Percentiles rank a stretch among this genome's conserved stretches.
Evolutionary conservation across 306 rosid species (phyloP).

Genomic region (Lathyrus tuberosus): DNA sequence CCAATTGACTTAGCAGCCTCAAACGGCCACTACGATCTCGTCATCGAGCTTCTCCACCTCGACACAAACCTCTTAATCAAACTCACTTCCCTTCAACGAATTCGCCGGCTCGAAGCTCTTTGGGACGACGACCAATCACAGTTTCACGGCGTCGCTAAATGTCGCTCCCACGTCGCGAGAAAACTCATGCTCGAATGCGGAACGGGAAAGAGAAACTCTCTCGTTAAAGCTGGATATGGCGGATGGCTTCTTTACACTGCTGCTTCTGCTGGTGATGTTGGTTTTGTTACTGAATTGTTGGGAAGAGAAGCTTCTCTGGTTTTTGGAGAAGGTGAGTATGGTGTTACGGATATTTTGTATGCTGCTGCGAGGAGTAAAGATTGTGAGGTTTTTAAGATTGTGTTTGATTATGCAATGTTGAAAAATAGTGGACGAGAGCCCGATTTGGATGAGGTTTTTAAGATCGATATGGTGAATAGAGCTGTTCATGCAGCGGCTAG

Average conservation of each 20-base stretch:
- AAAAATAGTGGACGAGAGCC: constrained; percentile 39
- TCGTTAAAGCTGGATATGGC: constrained; percentile 86
- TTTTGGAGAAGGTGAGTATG: constrained; percentile 92
- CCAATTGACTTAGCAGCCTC: constrained; percentile 96
- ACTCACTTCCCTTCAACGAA: constrained; percentile 85
- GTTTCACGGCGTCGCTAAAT: constrained; percentile 63
- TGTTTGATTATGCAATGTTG: constrained; percentile 59
- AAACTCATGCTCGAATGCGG: constrained; percentile 68
- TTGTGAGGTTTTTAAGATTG: constrained; percentile 59
- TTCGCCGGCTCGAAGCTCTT: constrained; percentile 91
- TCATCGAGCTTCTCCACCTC: constrained; percentile 81
- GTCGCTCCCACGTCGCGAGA: constrained; percentile 70
- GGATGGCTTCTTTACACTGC: constrained; percentile 98
- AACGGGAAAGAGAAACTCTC: constrained; percentile 52
- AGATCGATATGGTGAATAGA: constrained; percentile 75
- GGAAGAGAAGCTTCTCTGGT: constrained; percentile 63
- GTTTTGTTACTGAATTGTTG: constrained; percentile 62
- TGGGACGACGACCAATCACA: constrained; percentile 83
- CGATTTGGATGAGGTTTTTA: constrained; percentile 45
- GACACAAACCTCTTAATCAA: constrained; percentile 86
- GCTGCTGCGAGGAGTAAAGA: constrained; percentile 83
- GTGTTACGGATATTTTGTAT: constrained; percentile 77
- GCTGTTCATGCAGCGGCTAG: constrained; percentile 85
- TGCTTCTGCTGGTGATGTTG: constrained; percentile 84
- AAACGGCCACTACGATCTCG: constrained; percentile 81